Evolutionary conservation across 345 rosid species (phyloP), one percentile per base, ranked within the genome.

Genomic region (Eucalyptus polyanthemos): DNA sequence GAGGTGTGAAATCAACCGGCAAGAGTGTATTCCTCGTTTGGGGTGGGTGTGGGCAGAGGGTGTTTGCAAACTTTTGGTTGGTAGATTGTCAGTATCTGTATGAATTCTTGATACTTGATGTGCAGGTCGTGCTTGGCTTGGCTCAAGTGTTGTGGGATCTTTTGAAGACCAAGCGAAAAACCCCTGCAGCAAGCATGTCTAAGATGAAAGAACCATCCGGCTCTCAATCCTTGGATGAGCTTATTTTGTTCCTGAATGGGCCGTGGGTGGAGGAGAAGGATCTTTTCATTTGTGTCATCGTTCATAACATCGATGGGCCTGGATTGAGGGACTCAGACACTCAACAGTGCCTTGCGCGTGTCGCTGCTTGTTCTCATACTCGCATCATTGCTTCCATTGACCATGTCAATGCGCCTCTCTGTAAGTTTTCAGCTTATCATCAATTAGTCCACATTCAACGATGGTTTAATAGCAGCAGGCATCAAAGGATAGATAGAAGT

Each of bases 231-330:
- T 90, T 95, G 50, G 98, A 97, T 88, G 99, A 95, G 88, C 94
- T 97, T 89, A 92, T 96, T 24, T 91, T 94, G 4, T 96, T 95
- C 92, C 90, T 97, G 90, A 91, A 94, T 88, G 93, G 91, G 51
- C 88, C 95, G 19, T 92, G 91, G 60, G 90, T 58, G 27, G 94
- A 94, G 40, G 97, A 92, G 80, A 91, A 91, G 86, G 95, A 94
- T 89, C 91, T 93, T 91, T 95, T 95, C 88, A 88, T 96, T 22
- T 97, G 98, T 25, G 67, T 95, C 87, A 94, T 97, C 29, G 88
- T 97, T 90, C 97, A 97, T 89, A 97, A 96, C 93, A 97, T 97
- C 88, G 98, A 97, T 72, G 99, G 99, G 50, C 97, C 98, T 89
- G 97, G 94, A 50, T 87, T 97, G 91, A 94, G 98, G 90, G 99